These are phyloP conservation scores for Plenodomus biglobosus DNA, from an alignment of 2,329 filamentous ascomycete genomes.

Conservation along the genomic window DNA sequence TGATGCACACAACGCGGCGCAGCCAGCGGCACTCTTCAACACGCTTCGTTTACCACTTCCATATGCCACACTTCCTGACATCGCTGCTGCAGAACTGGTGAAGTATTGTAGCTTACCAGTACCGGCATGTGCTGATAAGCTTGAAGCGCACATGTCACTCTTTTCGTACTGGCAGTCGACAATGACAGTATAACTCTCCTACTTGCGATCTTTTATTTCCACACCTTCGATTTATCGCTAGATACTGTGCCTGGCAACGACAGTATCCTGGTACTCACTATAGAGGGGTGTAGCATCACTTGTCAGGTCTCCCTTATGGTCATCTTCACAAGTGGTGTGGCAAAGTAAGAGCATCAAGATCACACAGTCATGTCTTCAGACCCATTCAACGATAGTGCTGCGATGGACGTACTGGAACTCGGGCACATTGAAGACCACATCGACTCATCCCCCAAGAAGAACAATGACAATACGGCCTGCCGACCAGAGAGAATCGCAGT, in stretches of 20 bases:
- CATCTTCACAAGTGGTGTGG: background rate
- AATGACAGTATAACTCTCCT: background rate
- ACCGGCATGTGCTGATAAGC: background rate
- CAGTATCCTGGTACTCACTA: background rate
- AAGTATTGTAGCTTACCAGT: constrained; percentile 1
- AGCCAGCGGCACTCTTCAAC: background rate
- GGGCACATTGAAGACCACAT: background rate
- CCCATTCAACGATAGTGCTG: constrained; percentile 11
- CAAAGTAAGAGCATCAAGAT: background rate
- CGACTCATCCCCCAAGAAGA: background rate
- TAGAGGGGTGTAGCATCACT: background rate
- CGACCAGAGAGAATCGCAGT: constrained; percentile 3
- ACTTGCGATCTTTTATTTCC: background rate
- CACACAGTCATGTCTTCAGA: constrained; percentile 3
- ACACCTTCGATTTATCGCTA: background rate
- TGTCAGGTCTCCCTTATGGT: background rate
- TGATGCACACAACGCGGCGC: background rate
- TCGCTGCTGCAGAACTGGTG: background rate
- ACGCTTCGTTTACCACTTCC: background rate
- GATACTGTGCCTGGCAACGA: background rate
- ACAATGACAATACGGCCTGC: background rate
- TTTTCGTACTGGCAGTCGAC: background rate
- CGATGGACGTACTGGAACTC: background rate
- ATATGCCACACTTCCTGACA: background rate
- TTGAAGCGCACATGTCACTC: constrained; percentile 7